A percentile compares a stretch with the other conserved stretches of the same genome.
phyloP scores from a whole-genome alignment of 2,329 filamentous ascomycete species.

The Aspergillus pseudotamarii region DNA sequence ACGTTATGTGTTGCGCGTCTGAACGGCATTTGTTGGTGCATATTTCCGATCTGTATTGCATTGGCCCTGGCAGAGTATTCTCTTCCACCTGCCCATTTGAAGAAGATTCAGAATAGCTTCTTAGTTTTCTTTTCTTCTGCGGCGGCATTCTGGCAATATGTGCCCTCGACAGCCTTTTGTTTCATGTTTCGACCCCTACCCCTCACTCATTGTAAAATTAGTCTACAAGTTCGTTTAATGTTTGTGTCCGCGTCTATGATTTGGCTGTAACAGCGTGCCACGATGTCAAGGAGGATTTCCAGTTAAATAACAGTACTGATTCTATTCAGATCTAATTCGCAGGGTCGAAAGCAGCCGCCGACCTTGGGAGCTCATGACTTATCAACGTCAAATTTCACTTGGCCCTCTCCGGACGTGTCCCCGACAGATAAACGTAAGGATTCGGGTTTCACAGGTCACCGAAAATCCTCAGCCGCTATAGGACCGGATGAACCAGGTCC shows the following conservation, averaged over 20 bases:
- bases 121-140: not conserved
- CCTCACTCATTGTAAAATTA: not conserved
- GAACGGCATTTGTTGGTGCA: not conserved
- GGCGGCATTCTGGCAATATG: not conserved
- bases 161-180: not conserved
- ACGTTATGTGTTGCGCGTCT: not conserved
- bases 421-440: constrained; percentile 41
- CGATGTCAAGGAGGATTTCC: not conserved
- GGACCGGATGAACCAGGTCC: constrained; percentile 32
- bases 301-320: constrained; percentile 14
- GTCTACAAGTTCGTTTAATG: too few relatives aligned
- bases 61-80: not conserved
- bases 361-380: constrained; percentile 26
- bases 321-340: constrained; percentile 25
- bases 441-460: constrained; percentile 36
- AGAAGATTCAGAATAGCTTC: not conserved
- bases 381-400: constrained; percentile 37
- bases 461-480: constrained; percentile 37
- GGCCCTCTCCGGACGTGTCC: constrained; percentile 40
- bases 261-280: not conserved
- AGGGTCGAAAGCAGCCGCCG: constrained; percentile 22
- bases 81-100: not conserved
- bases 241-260: not conserved
- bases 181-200: not conserved
- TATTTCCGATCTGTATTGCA: not conserved